phyloP scores from a whole-genome alignment of 192 early-diverging fungal species.

The Fimicolochytrium jonesii region DNA sequence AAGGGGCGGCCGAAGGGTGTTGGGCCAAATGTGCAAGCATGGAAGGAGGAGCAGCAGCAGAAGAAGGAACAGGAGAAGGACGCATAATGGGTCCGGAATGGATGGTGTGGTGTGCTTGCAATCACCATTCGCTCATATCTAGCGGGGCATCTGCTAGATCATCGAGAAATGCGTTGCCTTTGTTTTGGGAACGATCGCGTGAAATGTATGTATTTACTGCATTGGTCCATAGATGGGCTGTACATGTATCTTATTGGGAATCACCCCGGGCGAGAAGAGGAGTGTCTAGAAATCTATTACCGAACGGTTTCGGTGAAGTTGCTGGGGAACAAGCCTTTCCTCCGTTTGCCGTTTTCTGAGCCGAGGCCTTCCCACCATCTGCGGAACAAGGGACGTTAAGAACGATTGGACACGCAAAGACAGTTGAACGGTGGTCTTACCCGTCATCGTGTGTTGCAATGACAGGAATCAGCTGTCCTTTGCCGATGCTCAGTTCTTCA shows the following conservation, averaged over 20 bases:
- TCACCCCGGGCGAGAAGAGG: too few relatives aligned
- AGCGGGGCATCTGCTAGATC: too few relatives aligned
- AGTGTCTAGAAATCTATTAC: conserved; percentile 37
- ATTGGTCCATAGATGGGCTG: too few relatives aligned
- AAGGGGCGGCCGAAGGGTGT: conserved; percentile 15
- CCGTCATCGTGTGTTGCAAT: conserved; percentile 55
- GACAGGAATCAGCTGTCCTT: conserved; percentile 48
- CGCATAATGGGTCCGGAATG: too few relatives aligned
- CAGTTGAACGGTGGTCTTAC: conserved; percentile 19
- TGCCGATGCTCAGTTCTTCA: conserved; percentile 45
- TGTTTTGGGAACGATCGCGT: too few relatives aligned
- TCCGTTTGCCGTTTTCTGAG: conserved; percentile 29
- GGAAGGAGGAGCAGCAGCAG: conserved; percentile 4
- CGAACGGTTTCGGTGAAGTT: conserved; percentile 45
- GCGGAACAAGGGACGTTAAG: neutral
- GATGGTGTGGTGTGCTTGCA: too few relatives aligned
- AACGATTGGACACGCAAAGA: neutral
- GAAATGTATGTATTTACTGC: too few relatives aligned
- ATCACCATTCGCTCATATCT: too few relatives aligned
- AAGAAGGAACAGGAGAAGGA: conserved; percentile 2
- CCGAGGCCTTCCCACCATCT: conserved; percentile 53
- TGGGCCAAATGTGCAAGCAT: neutral
- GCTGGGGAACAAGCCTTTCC: conserved; percentile 50
- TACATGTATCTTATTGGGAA: too few relatives aligned
- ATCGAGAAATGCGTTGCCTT: too few relatives aligned